Evolutionary conservation across 306 rosid genomes (phyloP), one percentile per base, ranked within the genome.

Genomic region (Acacia confusa): DNA sequence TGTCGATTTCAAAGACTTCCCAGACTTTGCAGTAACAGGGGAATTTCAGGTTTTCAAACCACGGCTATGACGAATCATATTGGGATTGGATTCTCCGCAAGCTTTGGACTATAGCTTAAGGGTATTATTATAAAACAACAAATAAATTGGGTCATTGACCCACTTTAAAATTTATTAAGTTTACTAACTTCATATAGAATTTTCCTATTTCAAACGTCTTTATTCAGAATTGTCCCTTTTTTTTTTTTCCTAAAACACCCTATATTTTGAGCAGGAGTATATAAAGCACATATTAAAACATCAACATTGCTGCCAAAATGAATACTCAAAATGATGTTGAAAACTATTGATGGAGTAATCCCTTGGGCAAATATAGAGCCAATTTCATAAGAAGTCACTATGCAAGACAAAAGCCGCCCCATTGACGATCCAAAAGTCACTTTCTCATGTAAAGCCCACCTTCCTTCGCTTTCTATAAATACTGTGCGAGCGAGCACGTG

Each of bases 41-140:
- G 74, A 22, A 17, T 41, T 43, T 0, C 5, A 22, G 32, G 20
- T 22, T 70, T 70, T 70, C 20, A 53, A 44, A 43, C 34, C 52
- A 12, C 55, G 74, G 36, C 74, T 70, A 12, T 20, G 19, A 70
- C 36, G 74, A 70, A 12, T 41, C 17, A 70, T 0, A 22, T 70
- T 70, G 20, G 74, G 74, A 70, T 70, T 41, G 36, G 3, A 84
- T 93, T 95, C 86, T 93, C 98, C 0, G 72, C 2, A 24, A 36
- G 64, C 52, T 81, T 86, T 6, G 86, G 28, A 27, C 28, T 27
- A 27, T 27, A 2, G 28, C 28, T 27, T 27, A 27, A 0, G 28
- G 28, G 28, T 27, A 27, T 27, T 27, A 27, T 27, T 27, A 2
- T 0, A 27, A 27, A 27, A 27, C 2, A 27, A 27, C 2, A 1